Evolutionary conservation across 371 early-diverging fungal genomes (phyloP), one percentile per base, ranked within the genome.

Genomic region (Zychaea mexicana): DNA sequence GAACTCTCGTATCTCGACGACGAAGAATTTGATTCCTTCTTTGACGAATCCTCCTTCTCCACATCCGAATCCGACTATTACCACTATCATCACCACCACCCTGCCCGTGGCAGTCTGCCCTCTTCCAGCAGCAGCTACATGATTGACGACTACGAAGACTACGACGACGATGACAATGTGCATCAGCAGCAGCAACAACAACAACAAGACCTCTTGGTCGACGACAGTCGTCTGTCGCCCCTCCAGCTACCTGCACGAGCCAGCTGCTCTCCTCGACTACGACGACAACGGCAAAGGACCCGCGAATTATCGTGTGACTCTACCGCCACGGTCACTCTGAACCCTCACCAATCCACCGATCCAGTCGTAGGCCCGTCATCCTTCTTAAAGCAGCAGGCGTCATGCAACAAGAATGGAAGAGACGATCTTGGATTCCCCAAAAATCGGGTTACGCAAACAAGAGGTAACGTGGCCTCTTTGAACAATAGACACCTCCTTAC

Each of bases 41-140:
- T 76, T 62, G 80, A 79, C 33, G 80, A 72, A 62, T 76, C 73
- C 32, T 79, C 80, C 1, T 76, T 76, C 56, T 73, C 77, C 2
- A 73, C 72, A 45, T 52, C 66, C 74, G 24, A 76, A 68, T 70
- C 57, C 74, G 68, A 52, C 69, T 67, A 9, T 15, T 72, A 39
- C 72, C 32, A 47, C 45, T 8, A 27, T 38, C 30, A 47, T 52
- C 47, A 24, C 19, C 12, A 17, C n/a, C n/a, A 45, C 52, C 10
- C 12, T 33, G 12, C 33, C 5, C 33, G n/a, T n/a, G n/a, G n/a
- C n/a, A n/a, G n/a, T n/a, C n/a, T n/a, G n/a, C n/a, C n/a, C n/a
- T n/a, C n/a, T n/a, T n/a, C n/a, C n/a, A n/a, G n/a, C n/a, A n/a
- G n/a, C n/a, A n/a, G n/a, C n/a, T n/a, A n/a, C n/a, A n/a, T n/a